Base-by-base conservation (phyloP, 1,284 basidiomycete genomes). In the Puccinia triticina region DNA sequence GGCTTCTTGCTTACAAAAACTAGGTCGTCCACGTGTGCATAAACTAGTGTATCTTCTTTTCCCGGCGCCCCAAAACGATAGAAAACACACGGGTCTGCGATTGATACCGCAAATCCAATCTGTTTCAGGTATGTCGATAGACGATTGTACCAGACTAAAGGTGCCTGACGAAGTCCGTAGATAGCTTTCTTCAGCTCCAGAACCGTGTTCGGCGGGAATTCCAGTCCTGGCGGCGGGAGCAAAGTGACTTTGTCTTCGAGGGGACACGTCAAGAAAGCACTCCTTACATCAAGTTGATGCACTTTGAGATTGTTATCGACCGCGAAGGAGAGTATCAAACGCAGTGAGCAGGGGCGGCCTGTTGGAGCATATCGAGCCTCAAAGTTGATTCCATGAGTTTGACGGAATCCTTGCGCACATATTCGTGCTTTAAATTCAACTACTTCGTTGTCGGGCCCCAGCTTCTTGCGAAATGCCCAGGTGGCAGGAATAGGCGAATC, bases 11-110 rank as follows among this genome's bases (percentile, higher is more conserved):
- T n/a, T n/a, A n/a, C n/a, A n/a, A n/a, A n/a, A n/a, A n/a, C n/a
- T n/a, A n/a, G n/a, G n/a, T n/a, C n/a, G n/a, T n/a, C n/a, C 26
- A 73, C 71, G 48, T 53, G 72, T 12, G 55, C 26, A 29, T 74
- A 74, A 10, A 74, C 26, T 21, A 7, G 23, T 26, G 57, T 61
- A 7, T 7, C 5, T 8, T 7, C 7, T n/a, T 61, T 32, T 61
- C 43, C 43, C 7, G 43, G 8, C 14, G 8, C 8, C 14, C 23
- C 32, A 5, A 21, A 61, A 7, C 57, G 5, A 7, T 11, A 61
- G 21, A 61, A 61, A 21, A 61, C 57, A 61, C 57, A 61, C 7
- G 57, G 57, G 34, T n/a, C n/a, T n/a, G n/a, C n/a, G n/a, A n/a
- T n/a, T n/a, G n/a, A n/a, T n/a, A n/a, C n/a, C n/a, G n/a, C n/a